Base-by-base conservation (phyloP, 2,329 filamentous ascomycete species). In the Verticillium klebahnii region DNA sequence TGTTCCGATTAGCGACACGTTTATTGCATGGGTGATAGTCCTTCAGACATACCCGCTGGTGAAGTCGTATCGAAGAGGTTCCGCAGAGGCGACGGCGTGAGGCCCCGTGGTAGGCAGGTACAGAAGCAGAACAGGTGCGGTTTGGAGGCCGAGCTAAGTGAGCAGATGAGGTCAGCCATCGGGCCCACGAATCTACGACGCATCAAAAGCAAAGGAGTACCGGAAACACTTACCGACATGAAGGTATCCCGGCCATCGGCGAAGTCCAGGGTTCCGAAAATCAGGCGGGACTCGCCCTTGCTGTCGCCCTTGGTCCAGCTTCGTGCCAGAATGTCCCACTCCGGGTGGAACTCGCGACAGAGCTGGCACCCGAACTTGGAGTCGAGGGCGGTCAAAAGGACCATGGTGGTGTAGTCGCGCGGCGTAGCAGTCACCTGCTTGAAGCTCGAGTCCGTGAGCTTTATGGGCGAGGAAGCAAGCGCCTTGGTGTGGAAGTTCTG, bases 251-350 rank as follows among this genome's bases (percentile, higher is more conserved):
- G 90, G 56, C 95, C 95, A 69, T 96, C 88, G 50, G 82, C 75
- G 73, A 99, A 99, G 76, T 99, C 95, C 69, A 99, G 78, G 7
- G 91, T 94, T 29, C 86, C 89, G 77, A 94, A 96, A 55, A 98
- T 74, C 66, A 96, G 70, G 64, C 89, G 84, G 32, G 88, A 89
- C 67, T 91, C 83, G 60, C 82, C 89, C 63, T 85, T 80, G 79
- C 89, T 92, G 75, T 96, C 91, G 8, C 91, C 93, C 74, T 90
- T 92, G 65, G 83, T 82, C 95, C 95, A 99, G 77, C 91, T 95
- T 75, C 87, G 91, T 60, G 86, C 86, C 60, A 99, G 78, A 60
- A 98, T 76, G 61, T 96, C 91, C 90, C 93, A 99, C 77, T 99
- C 95, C 1, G 93, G 90, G 74, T 97, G 91, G 75, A 99, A 97